phyloP scores from a whole-genome alignment of 257 asterid genomes.

The Nicotiana noctiflora region DNA sequence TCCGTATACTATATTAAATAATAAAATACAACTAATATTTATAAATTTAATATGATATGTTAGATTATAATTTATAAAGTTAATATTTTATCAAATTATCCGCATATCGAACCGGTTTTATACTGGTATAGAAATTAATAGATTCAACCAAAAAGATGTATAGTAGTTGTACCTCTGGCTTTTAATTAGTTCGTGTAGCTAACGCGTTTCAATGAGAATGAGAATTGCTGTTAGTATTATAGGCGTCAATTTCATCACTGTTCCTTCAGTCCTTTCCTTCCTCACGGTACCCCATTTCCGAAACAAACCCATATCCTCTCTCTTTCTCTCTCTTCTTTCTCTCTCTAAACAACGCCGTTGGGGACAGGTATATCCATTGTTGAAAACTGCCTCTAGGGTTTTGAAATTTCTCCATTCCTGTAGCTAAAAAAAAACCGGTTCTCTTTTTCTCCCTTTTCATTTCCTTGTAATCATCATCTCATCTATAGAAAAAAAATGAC shows the following conservation, averaged over 20 bases:
- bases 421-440: neutral
- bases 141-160: too few relatives aligned
- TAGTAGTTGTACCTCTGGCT: neutral
- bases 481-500: neutral
- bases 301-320: conserved; percentile 4
- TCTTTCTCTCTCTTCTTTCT: conserved; percentile 3
- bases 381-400: conserved; percentile 7
- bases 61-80: too few relatives aligned
- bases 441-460: neutral
- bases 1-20: too few relatives aligned
- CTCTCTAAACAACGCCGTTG: conserved; percentile 11
- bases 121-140: too few relatives aligned
- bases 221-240: neutral
- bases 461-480: neutral
- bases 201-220: neutral
- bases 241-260: neutral
- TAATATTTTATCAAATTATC: too few relatives aligned
- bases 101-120: too few relatives aligned
- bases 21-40: too few relatives aligned
- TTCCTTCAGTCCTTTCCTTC: conserved; percentile 12
- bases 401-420: neutral
- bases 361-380: neutral
- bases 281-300: conserved; percentile 5
- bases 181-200: neutral
- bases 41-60: too few relatives aligned